Evolutionary conservation across 345 rosid genomes (phyloP).

Genomic region (Cardiospermum halicacabum): DNA sequence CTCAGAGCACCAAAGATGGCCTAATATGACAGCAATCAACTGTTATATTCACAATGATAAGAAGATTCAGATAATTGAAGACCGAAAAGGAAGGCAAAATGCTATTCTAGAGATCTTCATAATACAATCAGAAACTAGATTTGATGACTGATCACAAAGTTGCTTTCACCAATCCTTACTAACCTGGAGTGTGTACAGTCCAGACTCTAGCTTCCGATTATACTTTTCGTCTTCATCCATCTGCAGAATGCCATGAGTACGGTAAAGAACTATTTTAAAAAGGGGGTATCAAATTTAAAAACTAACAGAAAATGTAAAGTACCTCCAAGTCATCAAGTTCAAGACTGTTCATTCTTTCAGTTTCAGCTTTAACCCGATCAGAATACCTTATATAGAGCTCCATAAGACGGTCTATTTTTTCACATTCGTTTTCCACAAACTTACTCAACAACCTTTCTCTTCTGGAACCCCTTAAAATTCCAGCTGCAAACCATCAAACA

Average conservation of each 20-base stretch:
- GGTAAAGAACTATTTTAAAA: conserved; percentile 12
- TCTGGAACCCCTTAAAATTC: conserved; percentile 84
- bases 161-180: conserved; percentile 11
- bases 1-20: conserved; percentile 97
- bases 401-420: conserved; percentile 97
- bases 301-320: conserved; percentile 10
- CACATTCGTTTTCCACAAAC: conserved; percentile 89
- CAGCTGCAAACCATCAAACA: conserved; percentile 42
- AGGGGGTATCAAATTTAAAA: conserved; percentile 1
- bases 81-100: not conserved
- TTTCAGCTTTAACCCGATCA: conserved; percentile 73
- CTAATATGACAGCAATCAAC: conserved; percentile 80
- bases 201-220: conserved; percentile 81
- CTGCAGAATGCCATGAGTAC: conserved; percentile 30
- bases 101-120: not conserved
- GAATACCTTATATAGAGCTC: conserved; percentile 86
- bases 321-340: conserved; percentile 95
- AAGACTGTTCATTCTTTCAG: conserved; percentile 58
- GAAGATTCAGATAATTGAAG: not conserved
- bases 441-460: conserved; percentile 88
- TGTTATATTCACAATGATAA: conserved; percentile 36
- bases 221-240: conserved; percentile 90
- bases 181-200: conserved; percentile 96
- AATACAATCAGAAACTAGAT: not conserved
- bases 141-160: not conserved